Base-by-base conservation (phyloP, 768 basidiomycete genomes). In the Boletus tomentosulus region DNA sequence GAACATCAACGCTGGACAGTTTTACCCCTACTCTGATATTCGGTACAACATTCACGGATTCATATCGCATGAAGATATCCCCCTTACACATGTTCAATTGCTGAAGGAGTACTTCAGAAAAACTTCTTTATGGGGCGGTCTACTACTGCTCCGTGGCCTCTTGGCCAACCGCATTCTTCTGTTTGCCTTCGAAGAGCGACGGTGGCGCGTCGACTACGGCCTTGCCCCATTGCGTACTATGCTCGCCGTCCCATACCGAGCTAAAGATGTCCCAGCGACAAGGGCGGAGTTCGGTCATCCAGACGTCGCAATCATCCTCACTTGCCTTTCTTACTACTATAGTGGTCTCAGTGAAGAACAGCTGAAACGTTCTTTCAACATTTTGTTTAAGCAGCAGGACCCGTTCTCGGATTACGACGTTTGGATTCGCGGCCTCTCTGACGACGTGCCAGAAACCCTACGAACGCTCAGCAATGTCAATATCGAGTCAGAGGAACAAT, bases 141-240 rank as follows among this genome's bases (percentile, higher is more conserved):
- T 72, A 4, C 53, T 72, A 11, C 51, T 69, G 10, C 45, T 73
- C 22, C 71, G 71, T n/a, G 71, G 71, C 5, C 60, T 72, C 35
- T 42, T 72, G 3, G 62, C 60, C 12, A 59, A 43, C 34, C 65
- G 58, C 3, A 55, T 66, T 11, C 52, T 68, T 4, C 24, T 60
- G 11, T 57, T 53, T 48, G 53, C 46, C n/a, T 47, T 68, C 9
- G 53, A 38, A 41, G 67, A 68, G 43, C 55, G 59, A 10, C 55
- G 66, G 22, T 68, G 62, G 62, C 47, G 66, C 3, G 66, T 68
- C 3, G 62, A 68, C 45, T 68, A 68, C 45, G 67, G 54, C 9
- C 44, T 55, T 28, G 33, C 22, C 38, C 30, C 41, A 11, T n/a
- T 30, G 7, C 35, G 47, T 24, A 59, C 66, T 3, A 53, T 55